Percentiles rank a stretch among this genome's conserved stretches.
These are phyloP conservation scores for Sisymbrium irio DNA, from an alignment of 345 rosid genomes.

Conservation along the genomic window DNA sequence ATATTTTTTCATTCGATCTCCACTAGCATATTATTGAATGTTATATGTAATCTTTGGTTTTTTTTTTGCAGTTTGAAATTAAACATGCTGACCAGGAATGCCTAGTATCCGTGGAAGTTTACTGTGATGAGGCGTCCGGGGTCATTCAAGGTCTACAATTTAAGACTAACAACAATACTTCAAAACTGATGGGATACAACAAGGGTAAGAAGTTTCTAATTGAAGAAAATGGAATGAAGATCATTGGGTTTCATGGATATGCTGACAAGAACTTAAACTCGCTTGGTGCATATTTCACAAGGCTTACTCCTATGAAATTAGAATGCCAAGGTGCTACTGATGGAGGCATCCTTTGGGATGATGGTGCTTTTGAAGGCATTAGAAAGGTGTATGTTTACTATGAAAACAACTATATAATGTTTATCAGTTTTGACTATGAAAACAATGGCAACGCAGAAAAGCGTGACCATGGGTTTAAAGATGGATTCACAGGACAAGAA, in stretches of 20 bases:
- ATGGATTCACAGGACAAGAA: not conserved
- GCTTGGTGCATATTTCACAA: conserved; percentile 8
- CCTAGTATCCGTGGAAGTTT: not conserved
- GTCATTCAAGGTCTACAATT: not conserved
- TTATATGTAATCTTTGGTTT: not conserved
- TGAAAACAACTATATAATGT: too few relatives aligned
- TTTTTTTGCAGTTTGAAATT: conserved; percentile 4
- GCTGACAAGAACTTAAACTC: not conserved
- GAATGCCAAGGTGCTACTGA: not conserved
- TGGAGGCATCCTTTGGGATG: not conserved
- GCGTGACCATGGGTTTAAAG: not conserved
- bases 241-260: conserved; percentile 18
- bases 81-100: not conserved
- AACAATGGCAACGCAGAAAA: not conserved
- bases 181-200: not conserved
- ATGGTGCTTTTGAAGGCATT: not conserved
- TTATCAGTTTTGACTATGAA: not conserved
- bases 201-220: not conserved
- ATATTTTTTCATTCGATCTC: not conserved
- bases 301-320: not conserved
- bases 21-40: not conserved
- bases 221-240: not conserved
- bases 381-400: not conserved
- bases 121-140: not conserved
- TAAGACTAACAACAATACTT: not conserved